Base-by-base conservation (phyloP, 2,329 filamentous ascomycete genomes). In the Colletotrichum caudatum region DNA sequence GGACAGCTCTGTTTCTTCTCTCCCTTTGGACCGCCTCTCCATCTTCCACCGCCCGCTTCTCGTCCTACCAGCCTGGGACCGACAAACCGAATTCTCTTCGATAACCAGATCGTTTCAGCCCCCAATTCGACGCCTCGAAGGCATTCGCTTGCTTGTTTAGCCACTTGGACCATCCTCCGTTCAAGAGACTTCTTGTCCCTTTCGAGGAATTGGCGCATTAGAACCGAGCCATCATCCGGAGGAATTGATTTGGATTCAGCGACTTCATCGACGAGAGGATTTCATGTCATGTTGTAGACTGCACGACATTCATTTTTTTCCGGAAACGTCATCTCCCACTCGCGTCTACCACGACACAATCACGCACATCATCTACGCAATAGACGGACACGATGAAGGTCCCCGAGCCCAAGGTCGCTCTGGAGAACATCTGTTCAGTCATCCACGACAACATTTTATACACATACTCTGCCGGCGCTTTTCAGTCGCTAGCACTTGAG, bases 401-500 rank as follows among this genome's bases (percentile, higher is more conserved):
- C 68, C 94, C 94, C 60, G 83, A 90, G 78, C 94, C 94, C 64
- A 84, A 88, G 64, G 87, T 90, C 78, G 85, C 91, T 74, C 84
- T 98, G 79, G 88, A 90, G 80, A 90, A 91, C 81, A 91, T 93
- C 77, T 98, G 95, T 82, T 94, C 94, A 69, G 89, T 92, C 78
- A 88, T 98, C 73, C 86, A 93, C 84, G 86, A 94, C 78, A 91
- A 94, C 80, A 94, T 91, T 16, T 89, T 98, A 64, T 98, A 97
- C 83, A 91, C 93, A 57, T 97, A 94, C 80, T 93, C 94, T 7
- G 82, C 90, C 11, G 82, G 89, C 58, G 93, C 90, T 37, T 95
- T 98, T 76, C 89, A 94, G 79, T 92, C 92, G 11, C 82, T 98
- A 74, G 81, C 86, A 16, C 82, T 98, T 74, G 82, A 88, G 74